Evolutionary conservation across 345 rosid species (phyloP).

Genomic region (Arabidopsis suecica): DNA sequence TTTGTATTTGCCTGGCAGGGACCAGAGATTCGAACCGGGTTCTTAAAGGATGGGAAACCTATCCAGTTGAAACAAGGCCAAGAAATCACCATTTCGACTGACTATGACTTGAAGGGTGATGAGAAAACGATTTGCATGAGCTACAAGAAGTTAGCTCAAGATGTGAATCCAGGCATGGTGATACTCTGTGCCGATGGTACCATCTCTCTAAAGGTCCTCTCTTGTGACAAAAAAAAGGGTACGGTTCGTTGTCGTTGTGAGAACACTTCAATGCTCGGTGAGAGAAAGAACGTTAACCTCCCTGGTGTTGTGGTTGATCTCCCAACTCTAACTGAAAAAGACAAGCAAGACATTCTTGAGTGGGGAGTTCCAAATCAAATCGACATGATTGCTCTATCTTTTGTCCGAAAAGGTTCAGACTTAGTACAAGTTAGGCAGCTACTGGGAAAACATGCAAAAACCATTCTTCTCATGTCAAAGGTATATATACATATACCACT

Average conservation of each 20-base stretch:
- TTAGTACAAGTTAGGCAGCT: slow-evolving; percentile 83
- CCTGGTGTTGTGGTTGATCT: slow-evolving; percentile 97
- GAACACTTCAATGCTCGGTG: slow-evolving; percentile 91
- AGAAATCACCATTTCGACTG: slow-evolving; percentile 82
- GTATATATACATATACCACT: slow-evolving; percentile 42
- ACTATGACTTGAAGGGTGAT: slow-evolving; percentile 77
- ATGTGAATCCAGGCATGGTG: slow-evolving; percentile 84
- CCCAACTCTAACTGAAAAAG: slow-evolving; percentile 95
- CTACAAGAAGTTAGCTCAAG: slow-evolving; percentile 81
- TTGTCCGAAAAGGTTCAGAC: slow-evolving; percentile 94
- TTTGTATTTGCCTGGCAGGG: slow-evolving; percentile 50
- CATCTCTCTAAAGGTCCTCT: slow-evolving; percentile 77
- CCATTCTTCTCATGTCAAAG: slow-evolving; percentile 98
- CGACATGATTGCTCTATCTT: slow-evolving; percentile 97
- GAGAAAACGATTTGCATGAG: slow-evolving; percentile 84
- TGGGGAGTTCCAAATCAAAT: slow-evolving; percentile 96
- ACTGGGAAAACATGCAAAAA: slow-evolving; percentile 79
- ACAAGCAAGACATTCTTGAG: slow-evolving; percentile 85
- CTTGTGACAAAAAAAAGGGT: slow-evolving; percentile 69
- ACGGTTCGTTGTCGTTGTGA: slow-evolving; percentile 85
- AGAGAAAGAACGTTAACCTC: slow-evolving; percentile 97
- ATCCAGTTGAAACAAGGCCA: slow-evolving; percentile 74
- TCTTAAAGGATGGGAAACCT: slow-evolving; percentile 69
- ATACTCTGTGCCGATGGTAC: slow-evolving; percentile 98
- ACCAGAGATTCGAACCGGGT: slow-evolving; percentile 83